Conservation (phyloP, 2,329 filamentous ascomycete species). For the Microcera coccophila region DNA sequence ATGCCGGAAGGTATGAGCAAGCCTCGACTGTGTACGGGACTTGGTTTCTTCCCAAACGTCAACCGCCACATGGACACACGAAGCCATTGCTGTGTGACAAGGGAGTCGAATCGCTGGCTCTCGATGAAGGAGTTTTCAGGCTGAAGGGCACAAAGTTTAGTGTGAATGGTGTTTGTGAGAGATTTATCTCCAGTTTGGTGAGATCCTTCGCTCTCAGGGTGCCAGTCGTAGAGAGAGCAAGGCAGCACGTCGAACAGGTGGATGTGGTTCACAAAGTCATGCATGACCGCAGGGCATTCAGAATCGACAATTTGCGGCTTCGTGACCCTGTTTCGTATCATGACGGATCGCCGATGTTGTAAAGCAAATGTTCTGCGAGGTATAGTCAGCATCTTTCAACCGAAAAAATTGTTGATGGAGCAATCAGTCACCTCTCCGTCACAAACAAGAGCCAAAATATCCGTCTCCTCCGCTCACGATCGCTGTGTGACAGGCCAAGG, state of each 20-base stretch:
- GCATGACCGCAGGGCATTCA: conserved; percentile 31
- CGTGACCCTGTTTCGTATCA: conserved; percentile 27
- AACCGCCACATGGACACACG: conserved; percentile 32
- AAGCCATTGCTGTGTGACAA: conserved; percentile 33
- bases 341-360: conserved; percentile 28
- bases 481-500: conserved; percentile 14
- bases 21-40: conserved; percentile 15
- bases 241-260: conserved; percentile 30
- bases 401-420: not conserved
- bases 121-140: conserved; percentile 28
- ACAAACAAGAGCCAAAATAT: conserved; percentile 36
- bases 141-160: conserved; percentile 25
- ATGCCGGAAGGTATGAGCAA: conserved; percentile 17
- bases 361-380: conserved; percentile 28
- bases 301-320: conserved; percentile 31
- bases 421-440: conserved; percentile 24
- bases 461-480: conserved; percentile 27
- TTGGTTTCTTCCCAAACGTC: conserved; percentile 25
- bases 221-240: conserved; percentile 30
- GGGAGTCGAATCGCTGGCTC: conserved; percentile 32
- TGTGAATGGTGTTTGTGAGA: conserved; percentile 24
- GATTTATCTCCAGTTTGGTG: conserved; percentile 18
- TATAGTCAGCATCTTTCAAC: not conserved
- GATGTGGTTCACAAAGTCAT: conserved; percentile 33
- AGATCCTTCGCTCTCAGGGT: conserved; percentile 17